These are phyloP conservation scores for Cucumis melo DNA, from an alignment of 306 rosid genomes.

Conservation along the genomic window DNA sequence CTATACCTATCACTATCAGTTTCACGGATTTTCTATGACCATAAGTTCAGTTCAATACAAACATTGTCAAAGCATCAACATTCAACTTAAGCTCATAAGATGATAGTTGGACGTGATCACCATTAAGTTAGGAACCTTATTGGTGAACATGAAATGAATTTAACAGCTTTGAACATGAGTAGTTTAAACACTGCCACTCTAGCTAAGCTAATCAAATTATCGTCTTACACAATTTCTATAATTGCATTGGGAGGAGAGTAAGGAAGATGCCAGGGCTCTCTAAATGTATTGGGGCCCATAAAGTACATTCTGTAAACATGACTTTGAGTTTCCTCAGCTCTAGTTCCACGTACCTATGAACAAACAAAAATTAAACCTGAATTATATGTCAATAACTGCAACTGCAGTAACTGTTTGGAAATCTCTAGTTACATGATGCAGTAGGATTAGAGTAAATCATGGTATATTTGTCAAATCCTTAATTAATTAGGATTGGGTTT, in stretches of 20 bases:
- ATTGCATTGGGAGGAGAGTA: slow-evolving; percentile 92
- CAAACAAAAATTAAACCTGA: neutral
- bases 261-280: slow-evolving; percentile 99
- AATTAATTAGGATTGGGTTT: too few species aligned
- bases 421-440: neutral
- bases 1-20: neutral
- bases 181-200: neutral
- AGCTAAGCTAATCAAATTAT: neutral
- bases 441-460: too few species aligned
- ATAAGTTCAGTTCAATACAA: neutral
- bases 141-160: neutral
- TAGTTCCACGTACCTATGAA: slow-evolving; percentile 74
- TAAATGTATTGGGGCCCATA: slow-evolving; percentile 93
- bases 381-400: neutral
- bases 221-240: slow-evolving; percentile 91
- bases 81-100: neutral
- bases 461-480: too few species aligned
- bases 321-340: slow-evolving; percentile 85
- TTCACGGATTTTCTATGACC: neutral
- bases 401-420: slow-evolving; percentile 2
- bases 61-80: neutral
- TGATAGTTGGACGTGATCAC: neutral
- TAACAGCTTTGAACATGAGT: neutral
- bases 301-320: slow-evolving; percentile 94
- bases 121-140: neutral